Evolutionary conservation across 2,329 filamentous ascomycete species (phyloP), one percentile per base, ranked within the genome.

Genomic region (Sporothrix brunneoviolacea): DNA sequence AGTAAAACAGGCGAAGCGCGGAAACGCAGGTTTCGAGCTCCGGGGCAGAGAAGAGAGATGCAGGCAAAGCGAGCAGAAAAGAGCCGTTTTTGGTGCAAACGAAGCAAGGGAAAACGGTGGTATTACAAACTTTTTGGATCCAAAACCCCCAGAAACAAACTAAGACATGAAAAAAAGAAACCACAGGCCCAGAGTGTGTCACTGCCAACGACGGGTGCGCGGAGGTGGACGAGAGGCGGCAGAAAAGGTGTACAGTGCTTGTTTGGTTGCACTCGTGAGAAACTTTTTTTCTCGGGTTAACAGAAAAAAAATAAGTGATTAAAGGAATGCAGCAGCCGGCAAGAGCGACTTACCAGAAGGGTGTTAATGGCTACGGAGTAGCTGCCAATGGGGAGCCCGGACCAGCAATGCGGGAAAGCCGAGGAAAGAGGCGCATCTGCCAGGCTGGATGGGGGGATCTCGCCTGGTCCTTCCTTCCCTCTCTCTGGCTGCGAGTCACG

Each of bases 191-290:
- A 21, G 19, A 40, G 44, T 51, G 44, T 40, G 47, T 42, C 37
- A 49, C 51, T 30, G 51, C 47, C 47, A 38, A 16, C 19, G 46
- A 43, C 27, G 32, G 24, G 40, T 27, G 41, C 32, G 48, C 24
- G 22, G 36, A 36, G 36, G 50, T 44, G 24, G 46, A 21, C 22
- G 35, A 43, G 28, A 43, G 39, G n/a, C 16, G 43, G 21, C 18
- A 42, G 19, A 51, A 18, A 43, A 4, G 27, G 15, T 32, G 7
- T n/a, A n/a, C 16, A 24, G n/a, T 45, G 19, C 15, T 7, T 50
- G 46, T 53, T 38, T 40, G 41, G 43, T 44, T 52, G 41, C 45
- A 45, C 51, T 52, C 50, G 53, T 57, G 54, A 57, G 55, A 55
- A 46, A 48, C 47, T 52, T 54, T 55, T 51, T 51, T 40, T 48